A percentile compares a stretch with the other conserved stretches of the same genome.
These are phyloP conservation scores for Blastobotrys buckinghamii DNA, from an alignment of 1,139 yeast species.

Conservation along the genomic window DNA sequence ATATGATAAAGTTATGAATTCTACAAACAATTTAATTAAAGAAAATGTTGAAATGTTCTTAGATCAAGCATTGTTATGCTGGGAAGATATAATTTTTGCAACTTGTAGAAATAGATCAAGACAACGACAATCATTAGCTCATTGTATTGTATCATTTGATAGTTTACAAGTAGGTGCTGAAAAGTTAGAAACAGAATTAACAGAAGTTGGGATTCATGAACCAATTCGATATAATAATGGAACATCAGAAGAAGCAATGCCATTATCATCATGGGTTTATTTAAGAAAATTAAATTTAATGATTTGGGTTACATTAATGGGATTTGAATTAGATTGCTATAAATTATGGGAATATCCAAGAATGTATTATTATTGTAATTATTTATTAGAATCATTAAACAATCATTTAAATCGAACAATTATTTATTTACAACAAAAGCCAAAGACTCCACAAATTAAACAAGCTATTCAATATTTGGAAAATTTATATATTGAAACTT, in stretches of 20 bases:
- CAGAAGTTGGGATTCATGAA: constrained; percentile 6
- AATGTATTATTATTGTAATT: constrained; percentile 63
- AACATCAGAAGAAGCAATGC: constrained; percentile 36
- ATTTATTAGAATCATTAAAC: constrained; percentile 44
- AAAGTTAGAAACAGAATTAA: constrained; percentile 53
- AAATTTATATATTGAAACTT: constrained; percentile 35
- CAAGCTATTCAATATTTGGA: constrained; percentile 24
- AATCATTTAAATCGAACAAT: constrained; percentile 49
- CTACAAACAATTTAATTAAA: constrained; percentile 13
- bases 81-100: constrained; percentile 46
- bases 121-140: constrained; percentile 18
- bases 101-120: constrained; percentile 55
- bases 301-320: constrained; percentile 66
- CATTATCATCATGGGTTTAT: constrained; percentile 66
- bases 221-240: constrained; percentile 14
- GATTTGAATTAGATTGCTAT: constrained; percentile 73
- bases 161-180: constrained; percentile 82
- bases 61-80: constrained; percentile 28
- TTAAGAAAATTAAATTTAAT: constrained; percentile 59
- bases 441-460: not conserved
- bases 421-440: constrained; percentile 39
- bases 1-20: constrained; percentile 15
- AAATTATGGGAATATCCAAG: constrained; percentile 63
- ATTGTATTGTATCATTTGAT: constrained; percentile 63
- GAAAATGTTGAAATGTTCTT: constrained; percentile 22